Evolutionary conservation across 352 stramenopile genomes (phyloP).

Genomic region (Pythium chondricola): DNA sequence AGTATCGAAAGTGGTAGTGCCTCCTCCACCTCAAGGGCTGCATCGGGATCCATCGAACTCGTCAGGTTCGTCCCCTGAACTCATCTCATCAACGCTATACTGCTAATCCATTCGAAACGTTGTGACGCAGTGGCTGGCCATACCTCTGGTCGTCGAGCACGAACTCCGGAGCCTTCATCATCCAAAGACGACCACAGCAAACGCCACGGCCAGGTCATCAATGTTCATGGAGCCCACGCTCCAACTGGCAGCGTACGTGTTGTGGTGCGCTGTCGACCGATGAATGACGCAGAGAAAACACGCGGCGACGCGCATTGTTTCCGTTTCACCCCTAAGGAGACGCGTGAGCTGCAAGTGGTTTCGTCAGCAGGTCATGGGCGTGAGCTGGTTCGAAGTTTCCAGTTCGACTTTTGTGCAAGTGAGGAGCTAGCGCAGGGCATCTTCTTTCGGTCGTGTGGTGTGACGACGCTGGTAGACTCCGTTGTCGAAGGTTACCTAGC

Average conservation of each 20-base stretch:
- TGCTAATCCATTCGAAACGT: not conserved
- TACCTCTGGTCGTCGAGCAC: slow-evolving; percentile 1
- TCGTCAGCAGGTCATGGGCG: slow-evolving; percentile 30
- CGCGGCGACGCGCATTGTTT: slow-evolving; percentile 48
- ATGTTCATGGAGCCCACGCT: no score
- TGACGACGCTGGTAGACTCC: slow-evolving; percentile 53
- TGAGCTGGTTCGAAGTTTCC: slow-evolving; percentile 69
- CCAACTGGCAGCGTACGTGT: slow-evolving; percentile 40
- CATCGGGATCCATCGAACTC: slow-evolving; percentile 3
- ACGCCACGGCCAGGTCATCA: not conserved
- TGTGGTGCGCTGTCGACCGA: slow-evolving; percentile 53
- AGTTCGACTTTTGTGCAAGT: slow-evolving; percentile 68
- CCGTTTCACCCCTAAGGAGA: slow-evolving; percentile 43
- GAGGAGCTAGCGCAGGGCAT: slow-evolving; percentile 49
- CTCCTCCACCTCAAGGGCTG: slow-evolving; percentile 3
- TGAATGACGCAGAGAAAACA: slow-evolving; percentile 42
- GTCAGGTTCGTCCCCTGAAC: not conserved
- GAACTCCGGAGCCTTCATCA: slow-evolving; percentile 7
- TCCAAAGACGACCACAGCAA: not conserved
- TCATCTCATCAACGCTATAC: no score
- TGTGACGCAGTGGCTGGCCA: not conserved
- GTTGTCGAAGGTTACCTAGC: slow-evolving; percentile 71
- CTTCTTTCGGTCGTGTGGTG: slow-evolving; percentile 61
- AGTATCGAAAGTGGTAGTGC: slow-evolving; percentile 4
- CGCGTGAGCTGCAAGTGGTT: slow-evolving; percentile 47